A percentile compares a stretch with the other conserved stretches of the same genome.
phyloP scores from a whole-genome alignment of 2,329 filamentous ascomycete genomes.

The Zopfia rhizophila region DNA sequence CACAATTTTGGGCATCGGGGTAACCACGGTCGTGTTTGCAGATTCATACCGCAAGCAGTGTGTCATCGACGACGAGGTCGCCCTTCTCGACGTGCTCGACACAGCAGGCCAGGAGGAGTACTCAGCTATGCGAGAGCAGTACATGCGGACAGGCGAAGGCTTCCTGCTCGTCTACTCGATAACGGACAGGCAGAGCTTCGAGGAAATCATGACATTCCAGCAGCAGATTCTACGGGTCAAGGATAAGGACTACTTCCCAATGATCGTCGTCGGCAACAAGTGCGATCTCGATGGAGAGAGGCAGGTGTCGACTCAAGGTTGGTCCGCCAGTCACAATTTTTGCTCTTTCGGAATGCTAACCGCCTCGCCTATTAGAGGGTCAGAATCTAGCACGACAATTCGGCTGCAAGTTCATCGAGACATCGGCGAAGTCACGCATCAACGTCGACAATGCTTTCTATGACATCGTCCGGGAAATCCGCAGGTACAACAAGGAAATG shows the following conservation, averaged over 20 bases:
- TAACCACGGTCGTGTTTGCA: conserved; percentile 51
- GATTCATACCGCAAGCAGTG: conserved; percentile 99
- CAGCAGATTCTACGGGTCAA: conserved; percentile 98
- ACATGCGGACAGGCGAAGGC: conserved; percentile 98
- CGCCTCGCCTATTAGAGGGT: conserved; percentile 72
- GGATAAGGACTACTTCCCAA: conserved; percentile 99
- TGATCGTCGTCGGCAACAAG: conserved; percentile 99
- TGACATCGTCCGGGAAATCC: conserved; percentile 97
- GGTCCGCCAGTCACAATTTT: conserved; percentile 45
- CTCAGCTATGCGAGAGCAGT: conserved; percentile 99
- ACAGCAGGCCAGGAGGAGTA: conserved; percentile 99
- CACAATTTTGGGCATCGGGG: background rate
- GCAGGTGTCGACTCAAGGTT: conserved; percentile 92
- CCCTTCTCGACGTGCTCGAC: conserved; percentile 96
- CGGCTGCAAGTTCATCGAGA: conserved; percentile 98
- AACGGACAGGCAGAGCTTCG: conserved; percentile 95
- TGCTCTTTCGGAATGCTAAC: conserved; percentile 30
- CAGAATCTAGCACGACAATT: conserved; percentile 86
- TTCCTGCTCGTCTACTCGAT: conserved; percentile 99
- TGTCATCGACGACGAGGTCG: conserved; percentile 97
- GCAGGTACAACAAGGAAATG: conserved; percentile 98
- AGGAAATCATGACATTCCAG: conserved; percentile 98
- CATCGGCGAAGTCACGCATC: conserved; percentile 96
- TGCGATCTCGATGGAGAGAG: conserved; percentile 96
- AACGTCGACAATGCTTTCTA: conserved; percentile 99